Evolutionary conservation across 2,329 filamentous ascomycete genomes (phyloP), one percentile per base, ranked within the genome.

Genomic region (Pestalotiopsis sp.): DNA sequence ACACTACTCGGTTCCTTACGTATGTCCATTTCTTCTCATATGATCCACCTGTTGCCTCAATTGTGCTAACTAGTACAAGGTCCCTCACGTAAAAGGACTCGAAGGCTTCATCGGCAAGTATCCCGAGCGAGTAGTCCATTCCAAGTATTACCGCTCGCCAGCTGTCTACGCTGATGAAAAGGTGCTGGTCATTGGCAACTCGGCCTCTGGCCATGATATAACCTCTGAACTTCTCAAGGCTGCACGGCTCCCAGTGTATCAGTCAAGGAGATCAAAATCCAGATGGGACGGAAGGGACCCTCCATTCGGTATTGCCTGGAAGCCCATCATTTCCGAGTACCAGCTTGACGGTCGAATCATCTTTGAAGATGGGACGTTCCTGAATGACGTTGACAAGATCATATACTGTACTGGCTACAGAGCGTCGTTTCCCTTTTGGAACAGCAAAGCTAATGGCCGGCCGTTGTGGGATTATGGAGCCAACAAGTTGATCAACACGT

Each of bases 241-340:
- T 0, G 83, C 82, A 0, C 69, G 76, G 0, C 76, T 77, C 0
- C 86, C 87, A 0, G 79, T 89, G 0, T 85, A 85, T 69, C 83
- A 87, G 67, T 89, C 87, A 0, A 79, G 85, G 2, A 78, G 86
- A 11, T 85, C 85, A 1, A 76, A 74, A 3, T 83, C 82, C 0
- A 79, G 81, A 4, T 88, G 86, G 82, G 87, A 89, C 62, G 85
- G 85, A 12, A 75, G 81, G 36, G 67, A 76, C 7, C 85, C 87
- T 0, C 83, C 83, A 0, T 41, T 73, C 0, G 86, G 85, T 0
- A 81, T 88, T 4, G 79, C 73, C 5, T 90, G 87, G 87, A 88
- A 87, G 71, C 85, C 86, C 0, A 72, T 86, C 12, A 82, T 90
- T 58, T 77, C 72, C 1, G 79, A 82, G 38, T 89, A 81, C 72